Evolutionary conservation across 23 red algal species (phyloP), one percentile per base, ranked within the genome.

Genomic region (Gracilaria gracilis): DNA sequence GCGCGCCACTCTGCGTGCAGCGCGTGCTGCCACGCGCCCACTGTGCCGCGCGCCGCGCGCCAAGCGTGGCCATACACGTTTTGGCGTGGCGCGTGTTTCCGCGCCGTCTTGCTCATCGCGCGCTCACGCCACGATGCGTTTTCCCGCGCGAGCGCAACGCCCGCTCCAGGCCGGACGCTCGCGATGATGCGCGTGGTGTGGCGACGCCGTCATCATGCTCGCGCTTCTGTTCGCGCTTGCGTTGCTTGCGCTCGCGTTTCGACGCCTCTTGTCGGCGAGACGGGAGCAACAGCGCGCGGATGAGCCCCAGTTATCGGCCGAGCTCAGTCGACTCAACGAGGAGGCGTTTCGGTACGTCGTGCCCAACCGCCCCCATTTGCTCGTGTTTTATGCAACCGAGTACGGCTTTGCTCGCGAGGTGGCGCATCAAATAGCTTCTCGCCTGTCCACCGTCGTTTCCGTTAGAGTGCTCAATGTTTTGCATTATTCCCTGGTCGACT

Each of bases 301-400:
- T 0, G 64, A 8, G 31, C 64, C 64, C 8, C 64, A 0, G 64
- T 20, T 69, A 11, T 20, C 64, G 27, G 4, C 64, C 31, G 31
- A 69, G 64, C 64, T 69, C 29, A 19, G 31, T 28, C 64, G 64
- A 0, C 64, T 69, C 13, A 28, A 32, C 4, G 64, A 69, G 9
- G 64, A 69, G 4, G 64, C 64, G 31, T 37, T 69, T 28, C 64
- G 64, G 0, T 69, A 74, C 46, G 16, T 58, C 61, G 39, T 31
- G 28, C 50, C 95, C 33, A n/a, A 59, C 29, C 61, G 67, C 24
- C 58, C 55, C 9, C 62, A 57, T 24, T 65, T 99, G 40, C 75
- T 99, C 34, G 72, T 99, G 62, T 80, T 96, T 2, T 99, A 99
- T 87, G 97, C 79, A 17, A 99, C 97, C 28, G 97, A 99, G 78